These are phyloP conservation scores for Trichoderma endophyticum DNA, from an alignment of 2,329 filamentous ascomycete species.

Conservation along the genomic window DNA sequence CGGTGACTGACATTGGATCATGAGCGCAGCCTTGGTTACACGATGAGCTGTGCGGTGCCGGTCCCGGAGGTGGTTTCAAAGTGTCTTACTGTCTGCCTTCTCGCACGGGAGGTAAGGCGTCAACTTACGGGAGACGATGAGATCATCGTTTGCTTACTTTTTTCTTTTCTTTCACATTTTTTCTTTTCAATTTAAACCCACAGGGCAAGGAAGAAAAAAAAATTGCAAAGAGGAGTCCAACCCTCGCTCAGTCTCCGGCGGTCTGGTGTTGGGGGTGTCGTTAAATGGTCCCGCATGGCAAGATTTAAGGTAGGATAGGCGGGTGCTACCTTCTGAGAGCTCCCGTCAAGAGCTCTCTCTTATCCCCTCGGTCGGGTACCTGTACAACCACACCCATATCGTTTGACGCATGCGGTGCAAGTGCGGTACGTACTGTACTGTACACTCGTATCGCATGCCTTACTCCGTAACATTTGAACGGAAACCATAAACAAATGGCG, in stretches of 20 bases:
- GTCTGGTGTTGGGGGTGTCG: constrained; percentile 17
- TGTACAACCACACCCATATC: background rate
- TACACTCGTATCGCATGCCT: background rate
- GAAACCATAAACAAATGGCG: background rate
- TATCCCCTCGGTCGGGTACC: background rate
- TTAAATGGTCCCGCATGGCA: background rate
- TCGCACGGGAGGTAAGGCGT: background rate
- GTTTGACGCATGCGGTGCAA: constrained; percentile 14
- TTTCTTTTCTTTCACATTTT: background rate
- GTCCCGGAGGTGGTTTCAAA: background rate
- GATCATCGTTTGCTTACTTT: background rate
- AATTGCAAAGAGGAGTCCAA: constrained; percentile 2
- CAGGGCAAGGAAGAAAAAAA: background rate
- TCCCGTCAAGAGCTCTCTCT: background rate
- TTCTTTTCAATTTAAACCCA: background rate
- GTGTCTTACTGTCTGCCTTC: background rate
- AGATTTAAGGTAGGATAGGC: background rate
- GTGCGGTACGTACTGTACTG: background rate
- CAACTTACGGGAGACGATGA: background rate
- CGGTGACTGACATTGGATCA: background rate
- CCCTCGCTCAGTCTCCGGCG: constrained; percentile 16
- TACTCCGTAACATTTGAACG: background rate
- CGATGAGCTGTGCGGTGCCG: background rate
- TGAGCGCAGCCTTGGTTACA: background rate
- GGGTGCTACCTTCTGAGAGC: constrained; percentile 1